phyloP scores from a whole-genome alignment of 345 rosid genomes.

The Lepidium didymum region DNA sequence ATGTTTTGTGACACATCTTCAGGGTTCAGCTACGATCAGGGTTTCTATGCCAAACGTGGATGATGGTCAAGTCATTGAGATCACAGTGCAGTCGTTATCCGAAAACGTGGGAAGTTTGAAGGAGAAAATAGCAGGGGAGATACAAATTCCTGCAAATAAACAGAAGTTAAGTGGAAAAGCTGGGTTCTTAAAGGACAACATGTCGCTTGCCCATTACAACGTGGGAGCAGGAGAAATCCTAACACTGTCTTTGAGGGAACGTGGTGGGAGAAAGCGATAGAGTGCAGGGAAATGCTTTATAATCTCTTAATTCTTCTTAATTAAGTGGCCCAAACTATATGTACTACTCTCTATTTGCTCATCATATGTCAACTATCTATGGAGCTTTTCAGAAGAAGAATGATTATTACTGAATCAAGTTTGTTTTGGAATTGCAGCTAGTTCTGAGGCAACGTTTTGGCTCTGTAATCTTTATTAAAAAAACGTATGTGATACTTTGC shows the following conservation, averaged over 20 bases:
- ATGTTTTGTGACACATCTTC: background rate
- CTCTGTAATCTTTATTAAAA: slow-evolving; percentile 3
- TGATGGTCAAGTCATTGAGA: slow-evolving; percentile 67
- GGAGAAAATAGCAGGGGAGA: slow-evolving; percentile 88
- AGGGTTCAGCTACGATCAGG: slow-evolving; percentile 63
- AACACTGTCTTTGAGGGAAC: slow-evolving; percentile 64
- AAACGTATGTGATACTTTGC: background rate
- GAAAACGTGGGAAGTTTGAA: slow-evolving; percentile 81
- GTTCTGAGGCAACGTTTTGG: slow-evolving; percentile 29
- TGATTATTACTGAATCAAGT: slow-evolving; percentile 21
- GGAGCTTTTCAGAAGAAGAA: slow-evolving; percentile 9
- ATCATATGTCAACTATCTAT: background rate
- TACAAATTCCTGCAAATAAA: slow-evolving; percentile 77
- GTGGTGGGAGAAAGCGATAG: slow-evolving; percentile 87
- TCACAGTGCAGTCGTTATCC: slow-evolving; percentile 58
- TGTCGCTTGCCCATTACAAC: slow-evolving; percentile 82
- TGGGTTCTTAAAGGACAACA: slow-evolving; percentile 83
- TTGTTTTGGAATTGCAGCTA: slow-evolving; percentile 34
- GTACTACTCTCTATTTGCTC: slow-evolving; percentile 5
- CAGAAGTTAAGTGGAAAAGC: slow-evolving; percentile 88
- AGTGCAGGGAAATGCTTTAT: slow-evolving; percentile 21
- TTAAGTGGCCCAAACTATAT: slow-evolving; percentile 16
- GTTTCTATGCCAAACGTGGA: slow-evolving; percentile 65
- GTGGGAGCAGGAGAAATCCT: slow-evolving; percentile 58
- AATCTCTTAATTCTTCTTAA: slow-evolving; percentile 10